phyloP scores from a whole-genome alignment of 164 flowering plant species.

The Hamamelis virginiana region DNA sequence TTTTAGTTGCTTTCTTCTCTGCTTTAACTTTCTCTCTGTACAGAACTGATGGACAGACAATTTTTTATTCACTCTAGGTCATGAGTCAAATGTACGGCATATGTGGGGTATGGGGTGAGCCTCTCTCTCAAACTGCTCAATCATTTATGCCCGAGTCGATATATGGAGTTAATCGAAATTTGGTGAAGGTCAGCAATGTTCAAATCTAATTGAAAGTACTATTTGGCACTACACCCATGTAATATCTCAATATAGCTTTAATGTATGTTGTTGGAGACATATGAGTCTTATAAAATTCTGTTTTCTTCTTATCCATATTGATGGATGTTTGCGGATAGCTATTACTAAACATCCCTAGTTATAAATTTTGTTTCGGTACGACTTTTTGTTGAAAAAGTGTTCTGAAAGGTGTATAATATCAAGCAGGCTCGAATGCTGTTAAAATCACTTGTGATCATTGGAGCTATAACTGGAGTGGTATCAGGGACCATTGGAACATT shows the following conservation, averaged over 20 bases:
- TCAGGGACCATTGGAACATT: constrained; percentile 65
- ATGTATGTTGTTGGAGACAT: background rate
- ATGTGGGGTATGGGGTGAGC: constrained; percentile 92
- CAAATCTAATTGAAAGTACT: background rate
- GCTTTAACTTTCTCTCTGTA: background rate
- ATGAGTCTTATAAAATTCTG: background rate
- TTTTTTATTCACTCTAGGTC: constrained; percentile 46
- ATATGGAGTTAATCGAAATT: constrained; percentile 64
- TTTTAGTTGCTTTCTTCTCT: background rate
- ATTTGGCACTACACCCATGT: background rate
- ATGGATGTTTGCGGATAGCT: too few species aligned
- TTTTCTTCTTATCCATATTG: background rate
- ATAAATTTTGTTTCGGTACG: background rate
- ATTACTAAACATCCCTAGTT: too few species aligned
- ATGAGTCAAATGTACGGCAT: constrained; percentile 72
- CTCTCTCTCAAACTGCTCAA: constrained; percentile 98
- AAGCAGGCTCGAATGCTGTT: constrained; percentile 73
- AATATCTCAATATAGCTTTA: background rate
- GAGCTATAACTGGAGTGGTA: constrained; percentile 57
- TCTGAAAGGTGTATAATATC: constrained; percentile 17
- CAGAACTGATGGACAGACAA: constrained; percentile 1
- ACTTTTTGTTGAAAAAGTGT: background rate
- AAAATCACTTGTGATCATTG: constrained; percentile 83
- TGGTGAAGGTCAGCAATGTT: constrained; percentile 58
- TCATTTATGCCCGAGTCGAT: constrained; percentile 97